Base-by-base conservation (phyloP, 352 stramenopile species). In the Phytophthora pini region DNA sequence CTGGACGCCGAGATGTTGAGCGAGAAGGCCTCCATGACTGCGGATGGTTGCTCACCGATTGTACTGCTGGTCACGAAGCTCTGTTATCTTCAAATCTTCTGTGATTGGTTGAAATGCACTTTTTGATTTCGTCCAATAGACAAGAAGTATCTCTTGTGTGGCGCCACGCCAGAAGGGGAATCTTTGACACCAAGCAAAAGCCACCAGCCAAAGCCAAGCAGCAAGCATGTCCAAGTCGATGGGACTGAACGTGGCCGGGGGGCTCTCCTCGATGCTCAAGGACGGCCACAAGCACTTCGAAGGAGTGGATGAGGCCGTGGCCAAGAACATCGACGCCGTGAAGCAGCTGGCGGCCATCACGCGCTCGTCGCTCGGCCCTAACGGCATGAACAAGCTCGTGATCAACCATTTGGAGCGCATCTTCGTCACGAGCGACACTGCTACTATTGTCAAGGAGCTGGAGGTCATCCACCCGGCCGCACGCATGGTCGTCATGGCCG, bases 321-420 rank as follows among this genome's bases (percentile, higher is more conserved):
- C 99, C 56, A 97, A 98, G 67, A 99, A 99, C 83, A 99, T 99
- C 65, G 93, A 99, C 59, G 98, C 98, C 26, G 97, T 98, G 39
- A 98, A 98, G 80, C 93, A 99, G 84, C 89, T 99, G 39, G 97
- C 96, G 34, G 89, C 88, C 40, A 99, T 99, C 87, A 97, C 98
- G 27, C 88, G 90, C 54, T 99, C 97, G 56, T 99, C 95, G 68
- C 82, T 99, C 53, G 98, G 98, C 15, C 98, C 98, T 5, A 99
- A 99, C 78, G 98, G 97, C 65, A 99, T 99, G 90, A 99, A 99
- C 84, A 99, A 99, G 84, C 90, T 99, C 47, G 96, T 99, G 51
- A 98, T 99, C 57, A 99, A 99, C 87, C 98, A 99, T 79, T 76
- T 99, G 51, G 97, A 99, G 61, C 99, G 99, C 81, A 99, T 99